Conservation (phyloP, 192 early-diverging fungal species). For the Backusella liffmaniae region DNA sequence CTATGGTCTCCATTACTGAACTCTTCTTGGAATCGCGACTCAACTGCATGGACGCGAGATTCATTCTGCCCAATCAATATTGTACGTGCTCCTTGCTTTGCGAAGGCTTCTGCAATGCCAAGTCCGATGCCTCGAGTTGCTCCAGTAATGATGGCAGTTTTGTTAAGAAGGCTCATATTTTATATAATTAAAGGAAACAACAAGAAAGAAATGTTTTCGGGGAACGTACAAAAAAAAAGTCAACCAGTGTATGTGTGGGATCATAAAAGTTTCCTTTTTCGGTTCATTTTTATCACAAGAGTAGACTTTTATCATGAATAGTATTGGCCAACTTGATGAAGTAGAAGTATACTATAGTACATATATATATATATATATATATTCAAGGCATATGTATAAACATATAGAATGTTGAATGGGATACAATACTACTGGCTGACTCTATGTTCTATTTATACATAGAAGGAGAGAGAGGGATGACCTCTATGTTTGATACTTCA, state of each 20-base stretch:
- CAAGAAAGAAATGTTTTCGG: not conserved
- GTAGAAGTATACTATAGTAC: too few species aligned
- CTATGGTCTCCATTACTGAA: constrained; percentile 25
- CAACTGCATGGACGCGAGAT: constrained; percentile 34
- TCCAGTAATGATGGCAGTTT: constrained; percentile 54
- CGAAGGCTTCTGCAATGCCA: constrained; percentile 62
- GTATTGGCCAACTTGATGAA: not conserved
- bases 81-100: constrained; percentile 50
- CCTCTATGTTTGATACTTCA: too few species aligned
- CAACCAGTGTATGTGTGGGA: not conserved
- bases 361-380: too few species aligned
- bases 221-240: not conserved
- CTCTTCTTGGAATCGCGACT: constrained; percentile 21
- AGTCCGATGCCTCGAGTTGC: constrained; percentile 80
- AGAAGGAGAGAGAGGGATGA: too few species aligned
- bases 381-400: too few species aligned
- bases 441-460: too few species aligned
- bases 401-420: too few species aligned
- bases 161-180: constrained; percentile 11
- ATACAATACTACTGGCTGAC: too few species aligned
- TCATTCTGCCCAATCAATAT: constrained; percentile 56
- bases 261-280: not conserved
- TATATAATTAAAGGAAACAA: not conserved
- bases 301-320: not conserved
- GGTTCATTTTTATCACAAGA: not conserved